Conservation (phyloP, 495 filamentous ascomycete species). For the Hapsidospora chrysogenum region DNA sequence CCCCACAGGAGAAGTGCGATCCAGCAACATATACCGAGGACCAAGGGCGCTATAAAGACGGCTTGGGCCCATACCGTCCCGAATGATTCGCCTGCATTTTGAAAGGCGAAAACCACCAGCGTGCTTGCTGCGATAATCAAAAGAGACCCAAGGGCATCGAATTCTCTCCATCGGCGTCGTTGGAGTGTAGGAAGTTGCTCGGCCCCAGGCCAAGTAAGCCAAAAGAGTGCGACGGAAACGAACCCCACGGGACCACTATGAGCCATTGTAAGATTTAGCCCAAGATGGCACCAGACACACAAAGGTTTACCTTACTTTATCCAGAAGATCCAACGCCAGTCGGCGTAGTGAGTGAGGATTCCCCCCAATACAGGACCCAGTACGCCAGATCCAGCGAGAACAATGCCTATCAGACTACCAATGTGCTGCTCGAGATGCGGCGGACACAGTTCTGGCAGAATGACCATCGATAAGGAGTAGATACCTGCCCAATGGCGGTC, state of each 20-base stretch:
- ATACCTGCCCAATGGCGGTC: constrained; percentile 11
- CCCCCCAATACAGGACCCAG: constrained; percentile 50
- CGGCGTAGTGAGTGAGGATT: constrained; percentile 37
- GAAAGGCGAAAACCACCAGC: constrained; percentile 41
- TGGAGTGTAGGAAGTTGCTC: constrained; percentile 14
- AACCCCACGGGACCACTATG: constrained; percentile 29
- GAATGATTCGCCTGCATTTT: constrained; percentile 31
- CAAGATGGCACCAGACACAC: not conserved
- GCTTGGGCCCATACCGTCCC: constrained; percentile 20
- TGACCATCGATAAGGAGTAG: constrained; percentile 34
- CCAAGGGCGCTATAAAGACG: constrained; percentile 27
- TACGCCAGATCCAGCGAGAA: constrained; percentile 15
- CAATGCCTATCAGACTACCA: constrained; percentile 12
- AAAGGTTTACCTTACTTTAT: constrained; percentile 30
- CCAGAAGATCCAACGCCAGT: constrained; percentile 57
- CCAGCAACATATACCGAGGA: constrained; percentile 22
- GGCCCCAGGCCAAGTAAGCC: constrained; percentile 25
- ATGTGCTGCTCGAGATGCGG: constrained; percentile 15
- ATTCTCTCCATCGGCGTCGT: constrained; percentile 21
- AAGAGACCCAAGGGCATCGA: constrained; percentile 38
- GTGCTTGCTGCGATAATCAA: constrained; percentile 37
- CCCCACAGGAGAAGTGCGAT: constrained; percentile 27
- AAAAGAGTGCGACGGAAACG: constrained; percentile 27
- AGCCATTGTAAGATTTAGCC: not conserved
- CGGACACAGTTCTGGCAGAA: constrained; percentile 34